Percentiles rank a stretch among this genome's conserved stretches.
phyloP scores from a whole-genome alignment of 345 rosid species.

The Euphorbia peplus region DNA sequence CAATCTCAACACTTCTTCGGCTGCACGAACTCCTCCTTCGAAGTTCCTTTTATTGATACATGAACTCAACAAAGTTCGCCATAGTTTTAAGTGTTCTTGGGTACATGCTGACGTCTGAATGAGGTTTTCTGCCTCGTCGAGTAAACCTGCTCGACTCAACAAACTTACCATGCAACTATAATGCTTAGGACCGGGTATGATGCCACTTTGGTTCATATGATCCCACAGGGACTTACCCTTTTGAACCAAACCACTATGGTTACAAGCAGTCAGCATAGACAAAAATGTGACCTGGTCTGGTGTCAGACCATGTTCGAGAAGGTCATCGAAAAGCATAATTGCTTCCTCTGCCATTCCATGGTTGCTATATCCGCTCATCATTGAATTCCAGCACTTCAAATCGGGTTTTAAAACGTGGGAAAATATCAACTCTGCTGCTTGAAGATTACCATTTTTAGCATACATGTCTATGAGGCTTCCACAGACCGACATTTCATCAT shows the following conservation, averaged over 20 bases:
- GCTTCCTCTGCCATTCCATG: slow-evolving; percentile 73
- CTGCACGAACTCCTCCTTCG: slow-evolving; percentile 53
- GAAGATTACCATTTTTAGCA: slow-evolving; percentile 61
- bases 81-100: slow-evolving; percentile 47
- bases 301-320: slow-evolving; percentile 33
- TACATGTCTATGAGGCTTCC: slow-evolving; percentile 85
- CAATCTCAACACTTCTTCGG: slow-evolving; percentile 52
- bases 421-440: slow-evolving; percentile 53
- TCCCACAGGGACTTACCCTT: slow-evolving; percentile 66
- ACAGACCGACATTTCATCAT: slow-evolving; percentile 48
- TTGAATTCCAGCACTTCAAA: slow-evolving; percentile 83
- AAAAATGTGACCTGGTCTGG: slow-evolving; percentile 79
- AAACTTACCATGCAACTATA: slow-evolving; percentile 80
- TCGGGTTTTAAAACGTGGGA: slow-evolving; percentile 48
- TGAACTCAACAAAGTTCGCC: slow-evolving; percentile 80
- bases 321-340: slow-evolving; percentile 39
- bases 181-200: slow-evolving; percentile 63
- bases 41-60: slow-evolving; percentile 56
- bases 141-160: slow-evolving; percentile 68
- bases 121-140: slow-evolving; percentile 56
- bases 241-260: slow-evolving; percentile 59
- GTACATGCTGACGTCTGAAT: slow-evolving; percentile 38
- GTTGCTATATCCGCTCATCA: slow-evolving; percentile 73
- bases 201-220: slow-evolving; percentile 47
- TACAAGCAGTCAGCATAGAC: slow-evolving; percentile 71